Base-by-base conservation (phyloP, 495 filamentous ascomycete species). In the Bryoglossum gracile region DNA sequence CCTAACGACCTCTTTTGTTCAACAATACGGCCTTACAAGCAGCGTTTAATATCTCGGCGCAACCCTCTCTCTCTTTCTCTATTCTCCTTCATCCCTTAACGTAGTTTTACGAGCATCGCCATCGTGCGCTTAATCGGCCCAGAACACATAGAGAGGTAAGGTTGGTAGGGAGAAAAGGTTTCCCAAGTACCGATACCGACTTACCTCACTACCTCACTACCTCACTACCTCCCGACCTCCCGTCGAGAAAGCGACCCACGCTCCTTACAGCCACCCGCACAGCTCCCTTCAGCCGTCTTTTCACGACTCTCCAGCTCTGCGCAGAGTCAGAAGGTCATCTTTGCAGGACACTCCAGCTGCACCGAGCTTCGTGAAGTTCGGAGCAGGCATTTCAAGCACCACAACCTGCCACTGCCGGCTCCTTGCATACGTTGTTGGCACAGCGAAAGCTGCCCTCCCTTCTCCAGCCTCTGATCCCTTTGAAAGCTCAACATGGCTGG, bases 401-500 rank as follows among this genome's bases (percentile, higher is more conserved):
- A 46, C 55, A 51, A 46, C 55, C 51, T 57, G 50, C 54, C 57
- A 56, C 56, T 56, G 48, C 55, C 62, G 54, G 59, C 56, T 55
- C 36, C 61, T 51, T 57, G 61, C 57, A 62, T 60, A 53, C 48
- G 50, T 44, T 55, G 57, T 57, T 62, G 53, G 61, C 61, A 55
- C 55, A 53, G 44, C 51, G n/a, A 40, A 52, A 40, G 32, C 53
- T 47, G 51, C 57, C 34, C 50, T 40, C 18, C 32, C 35, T 40
- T 41, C 34, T 26, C 37, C 34, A 14, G 21, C 48, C 30, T 37
- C 10, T 42, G 23, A 40, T 14, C 14, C 40, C 17, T 16, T 33
- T 25, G 18, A 23, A 19, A 8, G 11, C 30, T 50, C 61, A 74
- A 65, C 62, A 81, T 73, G 72, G 75, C 74, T 68, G 75, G 76